These are phyloP conservation scores for Lipomyces yamanashiensis DNA, from an alignment of 805 yeast genomes.

Conservation along the genomic window DNA sequence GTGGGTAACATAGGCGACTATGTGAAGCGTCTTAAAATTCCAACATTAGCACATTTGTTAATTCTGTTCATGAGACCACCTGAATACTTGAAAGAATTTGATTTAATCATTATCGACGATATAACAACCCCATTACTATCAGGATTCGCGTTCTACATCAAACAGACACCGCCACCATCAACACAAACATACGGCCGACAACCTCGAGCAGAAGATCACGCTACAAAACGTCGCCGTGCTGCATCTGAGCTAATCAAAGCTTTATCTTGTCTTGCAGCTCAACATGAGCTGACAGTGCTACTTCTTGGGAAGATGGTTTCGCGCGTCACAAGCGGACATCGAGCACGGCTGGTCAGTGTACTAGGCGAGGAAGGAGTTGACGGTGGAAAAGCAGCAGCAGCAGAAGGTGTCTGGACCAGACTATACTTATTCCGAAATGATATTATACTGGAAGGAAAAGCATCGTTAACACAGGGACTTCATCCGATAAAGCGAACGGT, in stretches of 20 bases:
- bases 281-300: constrained; percentile 17
- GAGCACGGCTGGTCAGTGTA: constrained; percentile 26
- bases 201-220: constrained; percentile 11
- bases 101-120: constrained; percentile 28
- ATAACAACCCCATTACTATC: constrained; percentile 17
- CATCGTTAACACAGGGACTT: not conserved
- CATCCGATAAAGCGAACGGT: not conserved
- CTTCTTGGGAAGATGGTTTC: constrained; percentile 27
- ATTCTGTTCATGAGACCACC: constrained; percentile 24
- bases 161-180: constrained; percentile 1
- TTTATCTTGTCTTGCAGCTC: constrained; percentile 18
- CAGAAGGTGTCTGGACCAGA: constrained; percentile 30
- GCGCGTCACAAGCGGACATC: constrained; percentile 11
- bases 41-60: constrained; percentile 20
- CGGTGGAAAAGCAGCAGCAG: not conserved
- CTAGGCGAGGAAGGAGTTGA: constrained; percentile 25
- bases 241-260: constrained; percentile 9
- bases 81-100: constrained; percentile 8
- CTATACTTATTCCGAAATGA: constrained; percentile 28
- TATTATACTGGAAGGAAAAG: constrained; percentile 1
- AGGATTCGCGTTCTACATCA: constrained; percentile 13
- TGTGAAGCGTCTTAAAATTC: constrained; percentile 18
- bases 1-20: not conserved
- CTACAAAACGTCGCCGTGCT: constrained; percentile 20
- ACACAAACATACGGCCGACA: not conserved